Conservation (phyloP, 2,329 filamentous ascomycete species). For the Neonectria sp. region DNA sequence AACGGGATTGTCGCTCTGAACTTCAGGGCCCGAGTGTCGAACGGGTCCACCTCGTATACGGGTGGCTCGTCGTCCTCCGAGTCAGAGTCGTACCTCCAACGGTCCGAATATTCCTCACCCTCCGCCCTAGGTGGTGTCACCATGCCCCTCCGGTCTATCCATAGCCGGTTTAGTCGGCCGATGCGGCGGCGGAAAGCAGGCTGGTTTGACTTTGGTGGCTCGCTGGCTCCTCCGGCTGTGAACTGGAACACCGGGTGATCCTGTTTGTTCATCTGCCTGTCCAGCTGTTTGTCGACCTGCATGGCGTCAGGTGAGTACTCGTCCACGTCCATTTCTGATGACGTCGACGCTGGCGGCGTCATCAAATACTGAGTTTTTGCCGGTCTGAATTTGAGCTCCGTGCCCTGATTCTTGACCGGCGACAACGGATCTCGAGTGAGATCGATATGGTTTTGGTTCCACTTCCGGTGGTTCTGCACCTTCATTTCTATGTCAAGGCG, state of each 20-base stretch:
- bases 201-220: constrained; percentile 58
- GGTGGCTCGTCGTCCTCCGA: constrained; percentile 87
- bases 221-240: constrained; percentile 58
- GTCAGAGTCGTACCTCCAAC: constrained; percentile 91
- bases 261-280: constrained; percentile 53
- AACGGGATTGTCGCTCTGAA: constrained; percentile 73
- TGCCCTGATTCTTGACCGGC: constrained; percentile 77
- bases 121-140: constrained; percentile 63
- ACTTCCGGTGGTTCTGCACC: constrained; percentile 88
- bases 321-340: constrained; percentile 72
- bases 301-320: constrained; percentile 62
- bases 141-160: constrained; percentile 88
- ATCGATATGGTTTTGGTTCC: constrained; percentile 93
- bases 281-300: constrained; percentile 54
- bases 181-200: constrained; percentile 87
- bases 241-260: constrained; percentile 62
- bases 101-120: constrained; percentile 68
- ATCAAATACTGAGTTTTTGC: constrained; percentile 80
- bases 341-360: constrained; percentile 73
- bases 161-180: constrained; percentile 86
- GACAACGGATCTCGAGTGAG: constrained; percentile 88
- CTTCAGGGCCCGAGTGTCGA: constrained; percentile 71
- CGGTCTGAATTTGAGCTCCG: constrained; percentile 76
- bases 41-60: constrained; percentile 83
- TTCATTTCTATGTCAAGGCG: constrained; percentile 88